A percentile compares a stretch with the other conserved stretches of the same genome.
phyloP scores from a whole-genome alignment of 1,284 basidiomycete genomes.

The Sutorius eximius region DNA sequence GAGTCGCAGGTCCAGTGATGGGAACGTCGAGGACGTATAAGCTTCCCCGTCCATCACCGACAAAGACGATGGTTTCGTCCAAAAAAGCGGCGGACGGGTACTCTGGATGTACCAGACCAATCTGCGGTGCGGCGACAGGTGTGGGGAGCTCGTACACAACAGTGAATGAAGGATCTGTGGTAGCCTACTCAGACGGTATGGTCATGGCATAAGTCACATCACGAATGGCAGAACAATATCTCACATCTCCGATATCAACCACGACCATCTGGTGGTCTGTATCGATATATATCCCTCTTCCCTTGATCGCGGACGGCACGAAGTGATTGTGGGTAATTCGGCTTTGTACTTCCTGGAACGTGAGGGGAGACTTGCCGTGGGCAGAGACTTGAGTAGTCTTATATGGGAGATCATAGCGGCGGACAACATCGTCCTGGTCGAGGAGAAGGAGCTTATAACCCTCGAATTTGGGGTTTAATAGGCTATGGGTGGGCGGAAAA shows the following conservation, averaged over 20 bases:
- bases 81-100: conserved; percentile 76
- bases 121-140: conserved; percentile 42
- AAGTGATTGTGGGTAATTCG: conserved; percentile 88
- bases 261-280: conserved; percentile 61
- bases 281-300: conserved; percentile 71
- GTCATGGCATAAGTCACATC: conserved; percentile 20
- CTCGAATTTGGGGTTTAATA: conserved; percentile 83
- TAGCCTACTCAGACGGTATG: conserved; percentile 44
- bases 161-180: conserved; percentile 53
- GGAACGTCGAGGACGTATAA: conserved; percentile 58
- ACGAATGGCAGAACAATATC: conserved; percentile 23
- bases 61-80: conserved; percentile 49
- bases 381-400: conserved; percentile 60
- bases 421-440: conserved; percentile 53
- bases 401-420: conserved; percentile 50
- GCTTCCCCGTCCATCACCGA: conserved; percentile 72
- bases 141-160: conserved; percentile 61
- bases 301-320: conserved; percentile 45
- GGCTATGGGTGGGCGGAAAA: conserved; percentile 42
- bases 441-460: conserved; percentile 74
- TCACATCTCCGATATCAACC: conserved; percentile 59
- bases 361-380: conserved; percentile 59
- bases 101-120: conserved; percentile 52
- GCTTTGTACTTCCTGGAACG: conserved; percentile 80
- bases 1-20: conserved; percentile 38